Evolutionary conservation across 352 stramenopile genomes (phyloP), one percentile per base, ranked within the genome.

Genomic region (Globisporangium yorkense): DNA sequence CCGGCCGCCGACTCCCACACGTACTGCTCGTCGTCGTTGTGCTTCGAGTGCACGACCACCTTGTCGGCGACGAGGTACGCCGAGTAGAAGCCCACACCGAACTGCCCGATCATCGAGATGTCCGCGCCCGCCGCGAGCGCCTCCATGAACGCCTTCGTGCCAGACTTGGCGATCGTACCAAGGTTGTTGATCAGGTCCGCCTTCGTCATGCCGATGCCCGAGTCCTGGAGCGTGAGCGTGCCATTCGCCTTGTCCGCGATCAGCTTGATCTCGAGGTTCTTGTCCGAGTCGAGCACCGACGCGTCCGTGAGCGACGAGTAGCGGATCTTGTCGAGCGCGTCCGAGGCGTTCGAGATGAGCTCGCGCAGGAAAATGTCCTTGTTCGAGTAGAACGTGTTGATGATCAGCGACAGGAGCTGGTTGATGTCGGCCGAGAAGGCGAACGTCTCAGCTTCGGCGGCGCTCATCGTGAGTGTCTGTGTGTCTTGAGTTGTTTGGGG

Each of bases 141-240:
- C 81, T 99, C 97, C 97, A 99, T 99, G 76, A 99, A 99, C 15
- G 94, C 94, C 88, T 99, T 99, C 62, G 97, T 99, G 70, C 97
- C 97, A n/a, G 97, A 99, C 86, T 99, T 99, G 72, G 97, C 97
- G 71, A 99, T 99, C 68, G 97, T 99, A 67, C 97, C 97, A 31
- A 99, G 85, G 77, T 99, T 99, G 89, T 99, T 99, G 57, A 99
- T 96, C 12, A 99, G 73, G 72, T 99, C 97, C 37, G 96, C 92
- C 87, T 99, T 99, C 58, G 97, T 99, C 97, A 99, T 99, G 77
- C 97, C 97, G 66, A 99, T 98, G 71, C 97, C 97, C 39, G 93
- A 97, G 80, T 99, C 97, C 71, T 98, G 84, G 74, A 99, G 97
- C 53, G 96, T 99, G 35, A 99, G 76, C 40, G 97, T 99, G 75